A percentile compares a stretch with the other conserved stretches of the same genome.
These are phyloP conservation scores for Backusella tuberculispora DNA, from an alignment of 192 early-diverging fungal species.

Conservation along the genomic window DNA sequence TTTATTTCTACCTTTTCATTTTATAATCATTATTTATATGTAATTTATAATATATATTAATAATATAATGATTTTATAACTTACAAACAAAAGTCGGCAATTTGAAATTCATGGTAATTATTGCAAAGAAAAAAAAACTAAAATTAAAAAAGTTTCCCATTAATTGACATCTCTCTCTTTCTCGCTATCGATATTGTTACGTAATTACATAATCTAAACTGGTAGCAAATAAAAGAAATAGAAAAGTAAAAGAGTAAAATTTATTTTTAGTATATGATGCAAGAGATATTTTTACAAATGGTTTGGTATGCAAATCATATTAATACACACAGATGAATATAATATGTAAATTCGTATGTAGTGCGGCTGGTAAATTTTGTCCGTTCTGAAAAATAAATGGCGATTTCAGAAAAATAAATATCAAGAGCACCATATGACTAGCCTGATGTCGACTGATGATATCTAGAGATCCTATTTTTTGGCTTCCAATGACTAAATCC, in stretches of 20 bases:
- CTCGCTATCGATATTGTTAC: neutral
- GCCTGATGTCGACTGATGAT: too few relatives aligned
- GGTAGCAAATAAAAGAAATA: neutral
- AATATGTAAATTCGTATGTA: neutral
- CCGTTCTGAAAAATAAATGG: too few relatives aligned
- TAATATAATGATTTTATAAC: too few relatives aligned
- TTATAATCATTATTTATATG: neutral
- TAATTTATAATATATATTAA: neutral
- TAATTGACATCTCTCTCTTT: neutral
- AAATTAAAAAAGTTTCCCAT: too few relatives aligned
- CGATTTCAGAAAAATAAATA: too few relatives aligned
- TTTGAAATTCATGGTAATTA: too few relatives aligned
- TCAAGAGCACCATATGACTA: too few relatives aligned
- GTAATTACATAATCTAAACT: neutral
- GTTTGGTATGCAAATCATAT: constrained; percentile 4
- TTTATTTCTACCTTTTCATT: neutral
- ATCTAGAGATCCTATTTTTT: too few relatives aligned
- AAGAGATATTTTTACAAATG: constrained; percentile 3
- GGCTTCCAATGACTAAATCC: too few relatives aligned
- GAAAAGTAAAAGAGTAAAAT: neutral
- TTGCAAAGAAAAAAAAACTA: neutral
- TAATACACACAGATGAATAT: neutral
- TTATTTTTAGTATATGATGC: constrained; percentile 5
- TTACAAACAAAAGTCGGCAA: too few relatives aligned
- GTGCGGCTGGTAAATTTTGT: too few relatives aligned